Percentiles rank a stretch among this genome's conserved stretches.
These are phyloP conservation scores for Zelonia costaricensis DNA, from an alignment of 208 protist species.

Conservation along the genomic window DNA sequence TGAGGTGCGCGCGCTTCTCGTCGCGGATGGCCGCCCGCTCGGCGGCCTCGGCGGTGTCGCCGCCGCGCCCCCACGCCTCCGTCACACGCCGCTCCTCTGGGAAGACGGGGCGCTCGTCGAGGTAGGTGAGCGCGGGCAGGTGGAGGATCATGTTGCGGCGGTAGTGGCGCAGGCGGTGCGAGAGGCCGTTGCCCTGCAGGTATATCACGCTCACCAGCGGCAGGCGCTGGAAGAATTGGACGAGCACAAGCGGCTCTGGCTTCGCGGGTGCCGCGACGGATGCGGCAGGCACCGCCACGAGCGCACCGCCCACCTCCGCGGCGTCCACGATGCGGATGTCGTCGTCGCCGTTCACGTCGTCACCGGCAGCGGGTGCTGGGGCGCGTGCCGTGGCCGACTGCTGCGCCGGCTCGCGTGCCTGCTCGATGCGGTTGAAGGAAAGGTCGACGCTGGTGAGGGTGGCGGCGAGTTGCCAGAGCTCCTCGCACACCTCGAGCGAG, in stretches of 20 bases:
- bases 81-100: conserved; percentile 81
- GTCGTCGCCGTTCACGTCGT: conserved; percentile 19
- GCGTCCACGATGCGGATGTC: conserved; percentile 44
- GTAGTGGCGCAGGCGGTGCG: conserved; percentile 75
- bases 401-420: conserved; percentile 16
- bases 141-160: conserved; percentile 88
- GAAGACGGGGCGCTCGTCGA: conserved; percentile 91
- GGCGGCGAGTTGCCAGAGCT: conserved; percentile 64
- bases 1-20: conserved; percentile 84
- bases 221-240: conserved; percentile 76
- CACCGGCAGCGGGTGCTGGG: background rate
- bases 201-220: conserved; percentile 91
- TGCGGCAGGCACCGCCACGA: background rate
- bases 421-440: conserved; percentile 89
- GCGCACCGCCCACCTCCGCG: background rate
- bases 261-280: background rate
- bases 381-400: background rate
- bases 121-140: conserved; percentile 77
- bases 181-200: conserved; percentile 82
- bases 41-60: conserved; percentile 60
- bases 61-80: conserved; percentile 81
- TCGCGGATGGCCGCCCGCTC: conserved; percentile 76
- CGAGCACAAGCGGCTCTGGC: conserved; percentile 40
- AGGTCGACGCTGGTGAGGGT: conserved; percentile 92
- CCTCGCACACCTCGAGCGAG: conserved; percentile 66